A percentile compares a stretch with the other conserved stretches of the same genome.
Evolutionary conservation across 208 protist species (phyloP).

Genomic region (Crithidia fasciculata): DNA sequence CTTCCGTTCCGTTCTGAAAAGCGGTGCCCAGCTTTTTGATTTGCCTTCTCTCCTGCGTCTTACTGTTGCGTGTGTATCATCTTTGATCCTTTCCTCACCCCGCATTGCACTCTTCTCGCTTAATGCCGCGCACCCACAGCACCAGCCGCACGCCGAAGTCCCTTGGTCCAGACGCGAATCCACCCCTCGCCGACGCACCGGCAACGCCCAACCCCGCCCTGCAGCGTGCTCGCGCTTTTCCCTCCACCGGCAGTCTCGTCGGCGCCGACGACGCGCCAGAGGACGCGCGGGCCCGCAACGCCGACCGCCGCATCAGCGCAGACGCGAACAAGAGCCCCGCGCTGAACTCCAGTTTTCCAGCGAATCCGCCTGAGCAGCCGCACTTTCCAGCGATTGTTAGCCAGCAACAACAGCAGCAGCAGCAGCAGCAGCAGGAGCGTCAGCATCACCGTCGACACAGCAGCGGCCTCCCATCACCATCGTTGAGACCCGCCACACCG

Average conservation of each 20-base stretch:
- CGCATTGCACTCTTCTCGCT: not conserved
- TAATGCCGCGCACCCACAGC: constrained; percentile 13
- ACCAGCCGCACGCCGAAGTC: constrained; percentile 5
- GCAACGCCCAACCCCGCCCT: not conserved
- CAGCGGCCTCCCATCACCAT: not conserved
- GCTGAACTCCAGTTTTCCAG: not conserved
- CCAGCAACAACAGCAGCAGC: not conserved
- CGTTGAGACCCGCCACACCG: not conserved
- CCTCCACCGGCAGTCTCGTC: constrained; percentile 11
- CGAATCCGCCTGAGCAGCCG: not conserved
- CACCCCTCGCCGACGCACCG: not conserved
- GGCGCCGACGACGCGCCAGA: constrained; percentile 7
- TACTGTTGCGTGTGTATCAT: not conserved
- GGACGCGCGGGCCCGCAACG: not conserved
- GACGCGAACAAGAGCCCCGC: not conserved
- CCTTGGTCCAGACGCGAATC: not conserved
- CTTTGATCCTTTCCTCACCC: not conserved
- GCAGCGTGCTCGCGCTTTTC: not conserved
- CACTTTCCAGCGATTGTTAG: not conserved
- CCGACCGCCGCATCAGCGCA: not conserved
- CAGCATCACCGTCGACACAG: not conserved
- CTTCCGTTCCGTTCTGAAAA: not conserved
- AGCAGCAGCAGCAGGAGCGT: not conserved
- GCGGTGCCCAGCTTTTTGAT: not conserved
- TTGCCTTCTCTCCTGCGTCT: not conserved